Evolutionary conservation across 2,329 filamentous ascomycete genomes (phyloP).

Genomic region (Arthroderma sp.): DNA sequence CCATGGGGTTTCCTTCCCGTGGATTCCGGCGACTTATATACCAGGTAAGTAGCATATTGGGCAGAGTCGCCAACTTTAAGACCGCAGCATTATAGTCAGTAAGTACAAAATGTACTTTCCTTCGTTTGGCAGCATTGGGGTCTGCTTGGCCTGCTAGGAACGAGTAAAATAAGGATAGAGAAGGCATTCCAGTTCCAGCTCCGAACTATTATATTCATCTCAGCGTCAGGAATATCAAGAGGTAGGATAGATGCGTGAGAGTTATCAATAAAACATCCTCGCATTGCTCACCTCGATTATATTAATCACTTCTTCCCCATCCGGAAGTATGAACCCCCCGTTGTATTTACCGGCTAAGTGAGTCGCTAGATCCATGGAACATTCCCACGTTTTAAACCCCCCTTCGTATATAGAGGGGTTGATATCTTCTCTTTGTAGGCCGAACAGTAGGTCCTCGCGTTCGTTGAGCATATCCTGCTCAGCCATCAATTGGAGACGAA

Average conservation of each 20-base stretch:
- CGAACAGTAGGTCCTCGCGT: constrained; percentile 35
- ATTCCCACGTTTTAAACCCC: constrained; percentile 59
- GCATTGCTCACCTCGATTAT: constrained; percentile 26
- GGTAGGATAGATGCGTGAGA: background rate
- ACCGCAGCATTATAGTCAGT: constrained; percentile 52
- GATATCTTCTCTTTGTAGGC: constrained; percentile 46
- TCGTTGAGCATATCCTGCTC: constrained; percentile 36
- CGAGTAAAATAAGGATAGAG: constrained; percentile 43
- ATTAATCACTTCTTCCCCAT: constrained; percentile 29
- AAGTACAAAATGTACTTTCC: constrained; percentile 42
- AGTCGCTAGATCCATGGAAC: constrained; percentile 46
- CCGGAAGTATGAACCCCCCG: constrained; percentile 15
- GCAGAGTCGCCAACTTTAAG: constrained; percentile 48
- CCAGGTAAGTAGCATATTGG: constrained; percentile 50
- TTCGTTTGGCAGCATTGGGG: background rate
- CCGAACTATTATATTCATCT: constrained; percentile 36
- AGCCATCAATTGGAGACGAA: constrained; percentile 52
- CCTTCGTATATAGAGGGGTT: constrained; percentile 53
- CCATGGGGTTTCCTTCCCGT: background rate
- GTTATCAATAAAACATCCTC: background rate
- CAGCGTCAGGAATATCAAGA: background rate
- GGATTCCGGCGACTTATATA: constrained; percentile 4
- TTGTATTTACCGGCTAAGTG: constrained; percentile 14
- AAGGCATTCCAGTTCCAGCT: constrained; percentile 52
- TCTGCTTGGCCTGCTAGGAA: background rate